These are phyloP conservation scores for Coniochaeta ligniaria DNA, from an alignment of 2,329 filamentous ascomycete genomes.

Conservation along the genomic window DNA sequence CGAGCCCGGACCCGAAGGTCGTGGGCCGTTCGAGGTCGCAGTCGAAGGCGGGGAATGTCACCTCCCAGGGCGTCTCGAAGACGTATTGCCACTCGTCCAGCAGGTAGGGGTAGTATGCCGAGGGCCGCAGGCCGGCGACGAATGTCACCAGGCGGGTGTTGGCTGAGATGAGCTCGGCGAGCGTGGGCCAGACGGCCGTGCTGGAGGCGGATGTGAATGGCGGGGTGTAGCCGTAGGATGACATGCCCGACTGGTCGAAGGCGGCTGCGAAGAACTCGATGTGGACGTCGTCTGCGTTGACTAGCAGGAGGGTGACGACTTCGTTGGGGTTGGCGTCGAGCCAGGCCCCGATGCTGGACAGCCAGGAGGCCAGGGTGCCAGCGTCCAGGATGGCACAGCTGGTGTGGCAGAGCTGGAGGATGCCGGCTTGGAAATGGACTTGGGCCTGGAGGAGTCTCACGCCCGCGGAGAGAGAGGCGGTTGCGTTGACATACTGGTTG, in stretches of 20 bases:
- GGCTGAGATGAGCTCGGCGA: conserved; percentile 59
- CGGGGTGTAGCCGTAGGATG: conserved; percentile 53
- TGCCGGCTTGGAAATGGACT: conserved; percentile 54
- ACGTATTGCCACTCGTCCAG: conserved; percentile 58
- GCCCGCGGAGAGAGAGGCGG: conserved; percentile 61
- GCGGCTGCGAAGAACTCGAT: conserved; percentile 46
- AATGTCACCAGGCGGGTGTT: conserved; percentile 63
- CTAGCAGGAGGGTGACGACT: conserved; percentile 67
- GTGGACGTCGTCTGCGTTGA: conserved; percentile 58
- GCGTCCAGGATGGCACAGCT: conserved; percentile 62
- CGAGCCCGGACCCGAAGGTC: conserved; percentile 35
- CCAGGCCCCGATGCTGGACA: conserved; percentile 58
- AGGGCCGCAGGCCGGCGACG: conserved; percentile 45
- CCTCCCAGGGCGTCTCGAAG: conserved; percentile 68
- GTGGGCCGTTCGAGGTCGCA: conserved; percentile 64
- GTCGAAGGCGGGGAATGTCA: conserved; percentile 56
- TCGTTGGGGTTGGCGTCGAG: conserved; percentile 64
- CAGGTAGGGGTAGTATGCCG: conserved; percentile 44
- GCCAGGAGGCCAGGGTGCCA: conserved; percentile 57
- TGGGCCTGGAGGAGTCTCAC: conserved; percentile 66
- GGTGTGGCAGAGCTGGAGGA: conserved; percentile 64
- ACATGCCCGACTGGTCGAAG: conserved; percentile 53
- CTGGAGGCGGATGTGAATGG: conserved; percentile 8
- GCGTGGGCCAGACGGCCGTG: conserved; percentile 59
- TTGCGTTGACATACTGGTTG: conserved; percentile 70